Conservation (phyloP, 129 eudicot genomes). For the Flaveria brownii region DNA sequence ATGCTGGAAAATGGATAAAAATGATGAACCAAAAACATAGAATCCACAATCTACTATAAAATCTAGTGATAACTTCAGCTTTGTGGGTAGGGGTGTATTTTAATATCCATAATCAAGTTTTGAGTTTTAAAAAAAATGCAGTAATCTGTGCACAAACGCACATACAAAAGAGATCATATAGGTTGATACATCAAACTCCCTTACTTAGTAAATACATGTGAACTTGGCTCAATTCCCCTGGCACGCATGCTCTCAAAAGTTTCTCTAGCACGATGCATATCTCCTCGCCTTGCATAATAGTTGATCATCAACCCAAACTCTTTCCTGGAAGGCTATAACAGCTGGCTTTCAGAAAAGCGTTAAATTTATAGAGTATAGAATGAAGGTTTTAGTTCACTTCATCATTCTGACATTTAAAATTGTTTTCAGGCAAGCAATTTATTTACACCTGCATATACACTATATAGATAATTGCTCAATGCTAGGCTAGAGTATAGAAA, state of each 20-base stretch:
- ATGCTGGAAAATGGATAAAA: slow-evolving; percentile 25
- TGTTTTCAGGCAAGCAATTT: slow-evolving; percentile 1
- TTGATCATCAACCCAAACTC: slow-evolving; percentile 89
- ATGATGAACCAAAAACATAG: slow-evolving; percentile 2
- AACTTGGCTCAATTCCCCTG: slow-evolving; percentile 86
- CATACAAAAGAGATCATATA: slow-evolving; percentile 7
- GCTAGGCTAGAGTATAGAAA: background rate
- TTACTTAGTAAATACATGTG: slow-evolving; percentile 85
- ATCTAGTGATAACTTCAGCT: slow-evolving; percentile 1
- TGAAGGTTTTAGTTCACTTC: slow-evolving; percentile 4
- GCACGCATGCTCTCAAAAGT: slow-evolving; percentile 97
- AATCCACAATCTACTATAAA: slow-evolving; percentile 8
- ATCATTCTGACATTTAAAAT: slow-evolving; percentile 15
- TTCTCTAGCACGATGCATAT: slow-evolving; percentile 96
- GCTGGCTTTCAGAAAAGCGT: slow-evolving; percentile 28
- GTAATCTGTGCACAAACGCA: background rate
- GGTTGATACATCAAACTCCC: background rate
- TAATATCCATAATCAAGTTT: slow-evolving; percentile 7
- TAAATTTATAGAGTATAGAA: background rate
- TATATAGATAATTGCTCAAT: background rate
- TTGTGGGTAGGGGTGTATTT: background rate
- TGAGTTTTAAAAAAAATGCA: background rate
- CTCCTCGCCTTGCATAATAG: slow-evolving; percentile 94
- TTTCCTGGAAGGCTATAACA: slow-evolving; percentile 90
- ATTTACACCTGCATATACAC: background rate